Conservation (phyloP, 148 eudicot species). For the Camellia sinensis region DNA sequence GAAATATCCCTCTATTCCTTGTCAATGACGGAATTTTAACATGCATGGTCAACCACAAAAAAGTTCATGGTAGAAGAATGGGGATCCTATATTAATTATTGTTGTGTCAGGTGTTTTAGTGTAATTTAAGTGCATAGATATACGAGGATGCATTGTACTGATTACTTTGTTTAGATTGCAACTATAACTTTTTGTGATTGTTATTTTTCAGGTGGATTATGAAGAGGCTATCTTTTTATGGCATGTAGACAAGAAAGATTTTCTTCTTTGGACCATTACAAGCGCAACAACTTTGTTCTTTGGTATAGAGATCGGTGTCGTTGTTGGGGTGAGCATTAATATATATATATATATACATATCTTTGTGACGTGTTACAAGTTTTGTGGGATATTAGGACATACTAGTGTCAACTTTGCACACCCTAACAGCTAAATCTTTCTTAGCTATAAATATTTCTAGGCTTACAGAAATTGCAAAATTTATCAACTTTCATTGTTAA, state of each 20-base stretch:
- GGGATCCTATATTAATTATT: background rate
- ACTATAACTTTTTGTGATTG: background rate
- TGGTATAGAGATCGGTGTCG: constrained; percentile 95
- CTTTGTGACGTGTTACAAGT: background rate
- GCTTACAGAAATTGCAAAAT: background rate
- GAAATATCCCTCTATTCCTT: background rate
- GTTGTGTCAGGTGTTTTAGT: background rate
- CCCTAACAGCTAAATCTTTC: background rate
- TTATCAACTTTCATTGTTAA: background rate
- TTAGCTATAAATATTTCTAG: background rate
- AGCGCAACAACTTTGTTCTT: constrained; percentile 68
- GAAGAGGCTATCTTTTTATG: constrained; percentile 83
- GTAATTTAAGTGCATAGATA: background rate
- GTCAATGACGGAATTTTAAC: background rate
- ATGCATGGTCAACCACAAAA: background rate
- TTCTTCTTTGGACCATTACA: constrained; percentile 84
- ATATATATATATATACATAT: background rate
- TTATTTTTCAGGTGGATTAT: constrained; percentile 77
- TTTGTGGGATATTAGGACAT: background rate
- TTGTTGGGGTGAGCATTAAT: constrained; percentile 74
- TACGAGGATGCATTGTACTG: background rate
- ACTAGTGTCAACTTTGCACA: background rate
- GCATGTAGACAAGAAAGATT: constrained; percentile 90
- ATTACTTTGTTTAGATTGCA: constrained; percentile 8
- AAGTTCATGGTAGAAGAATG: background rate